Evolutionary conservation across 352 stramenopile genomes (phyloP), one percentile per base, ranked within the genome.

Genomic region (Phytopythium vexans): DNA sequence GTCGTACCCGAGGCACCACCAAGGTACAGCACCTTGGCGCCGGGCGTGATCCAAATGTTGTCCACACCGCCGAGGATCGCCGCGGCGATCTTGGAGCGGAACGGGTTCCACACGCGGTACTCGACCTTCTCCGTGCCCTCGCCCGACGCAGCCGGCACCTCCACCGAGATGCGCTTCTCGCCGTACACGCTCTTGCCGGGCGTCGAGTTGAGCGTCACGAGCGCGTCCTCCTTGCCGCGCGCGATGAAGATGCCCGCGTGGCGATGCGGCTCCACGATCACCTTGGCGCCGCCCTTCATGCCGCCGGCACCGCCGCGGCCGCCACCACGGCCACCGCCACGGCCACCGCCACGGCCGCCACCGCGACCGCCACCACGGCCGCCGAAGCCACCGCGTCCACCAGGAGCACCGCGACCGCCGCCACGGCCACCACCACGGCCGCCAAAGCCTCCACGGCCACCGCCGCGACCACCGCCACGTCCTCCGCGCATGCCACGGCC

Each of bases 81-180:
- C 34, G 97, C 97, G 34, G 96, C 97, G 40, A 99, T 86, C 90
- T 99, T 99, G 49, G 96, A 99, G 61, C 97, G 90, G 90, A 99
- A 99, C 56, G 97, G 97, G 84, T 99, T 99, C 97, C 97, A 99
- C 56, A 99, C 96, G 59, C 97, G 94, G 82, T 99, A 99, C 79
- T 99, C 97, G 35, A 99, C 89, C 88, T 99, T 99, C 61, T 95
- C 89, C 0, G 89, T 89, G 52, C 88, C 86, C 60, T 96, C 89
- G 39, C 90, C 82, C 46, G 82, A 87, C 39, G 92, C 88, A 10
- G 88, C 74, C 6, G 95, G 86, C 37, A 96, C 94, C 52, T 99
- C 97, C 3, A 99, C 97, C 45, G 88, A 98, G 62, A 99, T 99
- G 66, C 95, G 85, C 83, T 99, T 99, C 77, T 99, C 97, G 57